These are phyloP conservation scores for Colletotrichum camelliae DNA, from an alignment of 2,329 filamentous ascomycete genomes.

Conservation along the genomic window DNA sequence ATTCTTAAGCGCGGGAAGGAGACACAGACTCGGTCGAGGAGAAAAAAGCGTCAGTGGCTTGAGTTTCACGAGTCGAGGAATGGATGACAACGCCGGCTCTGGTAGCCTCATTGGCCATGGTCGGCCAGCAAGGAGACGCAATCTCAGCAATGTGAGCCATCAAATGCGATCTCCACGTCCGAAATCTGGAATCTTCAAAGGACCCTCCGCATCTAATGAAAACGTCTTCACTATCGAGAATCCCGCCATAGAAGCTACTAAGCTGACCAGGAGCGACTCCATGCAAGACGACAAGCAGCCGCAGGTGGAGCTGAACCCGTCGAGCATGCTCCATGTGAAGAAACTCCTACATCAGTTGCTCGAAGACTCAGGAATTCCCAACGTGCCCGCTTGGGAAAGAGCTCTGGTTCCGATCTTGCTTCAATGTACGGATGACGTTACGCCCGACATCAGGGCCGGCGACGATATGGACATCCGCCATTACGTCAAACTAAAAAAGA, in stretches of 20 bases:
- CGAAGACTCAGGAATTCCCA: slow-evolving; percentile 75
- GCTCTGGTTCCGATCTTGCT: slow-evolving; percentile 89
- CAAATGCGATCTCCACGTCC: slow-evolving; percentile 77
- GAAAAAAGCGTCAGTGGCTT: slow-evolving; percentile 79
- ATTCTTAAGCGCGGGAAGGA: slow-evolving; percentile 75
- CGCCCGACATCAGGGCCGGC: slow-evolving; percentile 86
- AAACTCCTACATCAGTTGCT: slow-evolving; percentile 85
- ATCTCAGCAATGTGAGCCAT: slow-evolving; percentile 82
- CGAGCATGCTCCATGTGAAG: slow-evolving; percentile 87
- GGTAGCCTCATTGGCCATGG: slow-evolving; percentile 63
- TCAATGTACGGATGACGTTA: slow-evolving; percentile 91
- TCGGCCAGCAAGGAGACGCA: slow-evolving; percentile 74
- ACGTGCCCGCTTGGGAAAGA: slow-evolving; percentile 82
- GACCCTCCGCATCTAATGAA: slow-evolving; percentile 57
- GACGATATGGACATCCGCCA: slow-evolving; percentile 98
- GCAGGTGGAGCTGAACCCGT: slow-evolving; percentile 83
- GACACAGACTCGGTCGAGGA: slow-evolving; percentile 73
- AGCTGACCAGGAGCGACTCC: slow-evolving; percentile 79
- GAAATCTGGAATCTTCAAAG: slow-evolving; percentile 62
- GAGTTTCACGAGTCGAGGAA: slow-evolving; percentile 71
- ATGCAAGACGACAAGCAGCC: slow-evolving; percentile 77
- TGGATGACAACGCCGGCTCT: slow-evolving; percentile 66
- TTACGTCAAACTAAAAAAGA: slow-evolving; percentile 97
- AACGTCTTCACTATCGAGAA: slow-evolving; percentile 53
- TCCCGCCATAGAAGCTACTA: slow-evolving; percentile 47